These are phyloP conservation scores for Fusarium subtropicale DNA, from an alignment of 2,329 filamentous ascomycete genomes.

Conservation along the genomic window DNA sequence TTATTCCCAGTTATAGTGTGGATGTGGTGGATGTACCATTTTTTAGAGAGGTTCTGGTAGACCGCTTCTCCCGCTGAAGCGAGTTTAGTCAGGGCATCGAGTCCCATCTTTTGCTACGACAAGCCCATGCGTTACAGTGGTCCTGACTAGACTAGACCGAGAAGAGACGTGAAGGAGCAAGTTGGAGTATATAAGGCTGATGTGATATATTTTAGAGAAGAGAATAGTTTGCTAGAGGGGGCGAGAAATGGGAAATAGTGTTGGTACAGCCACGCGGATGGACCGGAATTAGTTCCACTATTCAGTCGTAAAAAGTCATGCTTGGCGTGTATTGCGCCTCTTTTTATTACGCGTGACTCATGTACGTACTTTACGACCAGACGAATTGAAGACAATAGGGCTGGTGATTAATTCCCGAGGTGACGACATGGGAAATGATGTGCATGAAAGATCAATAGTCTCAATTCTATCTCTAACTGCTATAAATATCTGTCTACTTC, in stretches of 20 bases:
- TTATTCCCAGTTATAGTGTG: neutral
- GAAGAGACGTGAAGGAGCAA: neutral
- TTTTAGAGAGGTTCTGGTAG: constrained; percentile 35
- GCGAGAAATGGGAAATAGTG: constrained; percentile 3
- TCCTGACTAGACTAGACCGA: fast-evolving
- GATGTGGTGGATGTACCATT: constrained; percentile 18
- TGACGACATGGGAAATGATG: neutral
- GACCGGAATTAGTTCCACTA: constrained; percentile 15
- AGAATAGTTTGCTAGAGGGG: neutral
- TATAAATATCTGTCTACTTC: neutral
- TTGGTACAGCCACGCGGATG: constrained; percentile 37
- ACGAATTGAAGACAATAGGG: neutral
- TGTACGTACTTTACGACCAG: neutral
- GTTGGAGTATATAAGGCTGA: neutral
- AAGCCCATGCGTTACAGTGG: constrained; percentile 4
- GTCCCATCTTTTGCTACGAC: constrained; percentile 31
- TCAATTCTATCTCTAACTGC: too few species aligned
- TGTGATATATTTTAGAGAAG: neutral
- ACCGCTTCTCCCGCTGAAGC: constrained; percentile 29
- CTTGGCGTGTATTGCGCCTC: constrained; percentile 36
- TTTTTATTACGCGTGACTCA: constrained; percentile 2
- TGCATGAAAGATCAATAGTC: neutral
- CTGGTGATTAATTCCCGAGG: neutral
- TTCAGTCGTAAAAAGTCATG: constrained; percentile 10
- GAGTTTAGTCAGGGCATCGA: constrained; percentile 35